These are phyloP conservation scores for Aspergillus hancockii DNA, from an alignment of 495 filamentous ascomycete species.

Conservation along the genomic window DNA sequence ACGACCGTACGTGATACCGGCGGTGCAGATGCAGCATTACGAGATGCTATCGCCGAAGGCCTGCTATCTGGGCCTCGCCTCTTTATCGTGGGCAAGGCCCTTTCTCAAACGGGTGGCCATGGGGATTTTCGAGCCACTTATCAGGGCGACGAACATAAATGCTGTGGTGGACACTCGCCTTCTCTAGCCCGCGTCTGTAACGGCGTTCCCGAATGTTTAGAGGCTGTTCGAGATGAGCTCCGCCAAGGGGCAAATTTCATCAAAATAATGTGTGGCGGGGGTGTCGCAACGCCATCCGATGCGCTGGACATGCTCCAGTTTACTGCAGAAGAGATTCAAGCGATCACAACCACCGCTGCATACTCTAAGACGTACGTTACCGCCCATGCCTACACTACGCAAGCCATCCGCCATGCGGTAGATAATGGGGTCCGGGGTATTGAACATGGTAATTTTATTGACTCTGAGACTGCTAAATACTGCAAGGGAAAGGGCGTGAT, in stretches of 20 bases:
- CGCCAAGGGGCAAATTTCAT: slow-evolving; percentile 55
- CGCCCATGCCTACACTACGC: slow-evolving; percentile 54
- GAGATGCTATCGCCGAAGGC: slow-evolving; percentile 52
- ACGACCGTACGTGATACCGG: slow-evolving; percentile 55
- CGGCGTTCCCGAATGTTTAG: slow-evolving; percentile 52
- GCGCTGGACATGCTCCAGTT: slow-evolving; percentile 52
- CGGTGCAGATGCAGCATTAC: slow-evolving; percentile 49
- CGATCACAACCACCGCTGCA: slow-evolving; percentile 46
- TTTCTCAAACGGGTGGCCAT: slow-evolving; percentile 58
- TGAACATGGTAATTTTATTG: slow-evolving; percentile 58
- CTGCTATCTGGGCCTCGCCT: slow-evolving; percentile 51
- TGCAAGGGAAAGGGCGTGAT: slow-evolving; percentile 48
- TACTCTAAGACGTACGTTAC: slow-evolving; percentile 55
- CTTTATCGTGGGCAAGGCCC: slow-evolving; percentile 45
- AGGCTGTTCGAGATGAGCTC: slow-evolving; percentile 51
- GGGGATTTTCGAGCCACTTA: slow-evolving; percentile 42
- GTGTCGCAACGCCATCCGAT: slow-evolving; percentile 54
- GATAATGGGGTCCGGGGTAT: slow-evolving; percentile 57
- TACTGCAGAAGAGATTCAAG: slow-evolving; percentile 51
- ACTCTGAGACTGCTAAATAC: slow-evolving; percentile 47
- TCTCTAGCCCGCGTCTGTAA: slow-evolving; percentile 46
- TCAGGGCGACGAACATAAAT: slow-evolving; percentile 35
- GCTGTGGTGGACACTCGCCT: slow-evolving; percentile 40
- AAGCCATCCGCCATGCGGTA: slow-evolving; percentile 52
- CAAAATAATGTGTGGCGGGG: slow-evolving; percentile 59